Evolutionary conservation across 1,284 basidiomycete species (phyloP), one percentile per base, ranked within the genome.

Genomic region (Fomitopsis pinicola): DNA sequence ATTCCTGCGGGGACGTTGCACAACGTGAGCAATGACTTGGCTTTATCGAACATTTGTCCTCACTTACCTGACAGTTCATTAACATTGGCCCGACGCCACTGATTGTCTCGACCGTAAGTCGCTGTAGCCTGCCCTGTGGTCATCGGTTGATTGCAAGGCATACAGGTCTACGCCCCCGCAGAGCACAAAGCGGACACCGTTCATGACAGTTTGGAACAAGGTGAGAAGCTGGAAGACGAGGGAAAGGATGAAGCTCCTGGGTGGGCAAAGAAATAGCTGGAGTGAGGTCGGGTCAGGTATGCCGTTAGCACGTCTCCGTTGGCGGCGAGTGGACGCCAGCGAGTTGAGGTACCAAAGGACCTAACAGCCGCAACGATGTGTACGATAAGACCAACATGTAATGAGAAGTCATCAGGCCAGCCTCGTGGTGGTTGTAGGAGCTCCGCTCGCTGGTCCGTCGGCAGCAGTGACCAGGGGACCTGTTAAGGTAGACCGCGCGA

Each of bases 101-200:
- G 54, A 70, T 73, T 35, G 61, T 73, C 3, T 68, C 72, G 2
- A 73, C 72, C 7, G 72, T 73, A 48, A 54, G 71, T 60, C 12
- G 14, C 12, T 3, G 28, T 6, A 0, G 2, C 26, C 14, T 42
- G 3, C 30, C 22, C 30, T 19, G 38, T 50, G 44, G 22, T 4
- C 52, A 22, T 54, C 7, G 5, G 2, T 10, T 36, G 14, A 54
- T 15, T 5, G n/a, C 7, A 14, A 17, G 2, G 14, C n/a, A 12
- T 12, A 30, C 33, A 73, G 72, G 68, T 73, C 10, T 73, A 73
- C 55, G 71, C 72, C 3, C 72, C 72, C n/a, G 72, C 71, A 2
- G 72, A 73, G 59, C 72, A 73, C 63, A 72, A 71, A 62, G 71
- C 71, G 6, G 68, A 72, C 53, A 72, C 72, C 2, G 71, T 72